Evolutionary conservation across 2,329 filamentous ascomycete species (phyloP).

Genomic region (Colletotrichum sp.): DNA sequence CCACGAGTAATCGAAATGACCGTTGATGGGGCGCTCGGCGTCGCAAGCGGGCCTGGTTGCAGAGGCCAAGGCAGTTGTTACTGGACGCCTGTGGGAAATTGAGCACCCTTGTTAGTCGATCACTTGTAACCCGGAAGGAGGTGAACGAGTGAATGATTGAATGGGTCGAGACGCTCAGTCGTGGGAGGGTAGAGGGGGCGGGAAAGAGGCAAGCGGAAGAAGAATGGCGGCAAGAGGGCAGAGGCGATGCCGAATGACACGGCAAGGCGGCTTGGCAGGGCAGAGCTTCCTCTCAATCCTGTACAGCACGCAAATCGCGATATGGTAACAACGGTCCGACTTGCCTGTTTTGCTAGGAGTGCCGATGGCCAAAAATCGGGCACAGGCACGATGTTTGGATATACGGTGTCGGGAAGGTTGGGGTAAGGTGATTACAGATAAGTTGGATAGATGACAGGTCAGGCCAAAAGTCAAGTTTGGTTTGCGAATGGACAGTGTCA

Average conservation of each 20-base stretch:
- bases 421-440: not conserved
- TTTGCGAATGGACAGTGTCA: not conserved
- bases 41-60: not conserved
- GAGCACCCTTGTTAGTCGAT: not conserved
- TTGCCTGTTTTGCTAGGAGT: not conserved
- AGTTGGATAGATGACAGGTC: not conserved
- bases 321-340: not conserved
- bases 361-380: not conserved
- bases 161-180: not conserved
- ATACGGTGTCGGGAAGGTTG: not conserved
- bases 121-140: not conserved
- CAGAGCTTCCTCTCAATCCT: not conserved
- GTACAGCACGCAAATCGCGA: not conserved
- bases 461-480: not conserved
- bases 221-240: not conserved
- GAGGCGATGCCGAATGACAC: not conserved
- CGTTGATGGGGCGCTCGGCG: not conserved
- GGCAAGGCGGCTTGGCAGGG: not conserved
- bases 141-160: not conserved
- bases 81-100: not conserved
- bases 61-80: not conserved
- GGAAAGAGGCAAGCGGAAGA: not conserved
- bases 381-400: not conserved
- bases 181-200: not conserved
- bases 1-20: constrained; percentile 5